Percentiles rank a stretch among this genome's conserved stretches.
These are phyloP conservation scores for Alternaria burnsii DNA, from an alignment of 2,329 filamentous ascomycete species.

Conservation along the genomic window DNA sequence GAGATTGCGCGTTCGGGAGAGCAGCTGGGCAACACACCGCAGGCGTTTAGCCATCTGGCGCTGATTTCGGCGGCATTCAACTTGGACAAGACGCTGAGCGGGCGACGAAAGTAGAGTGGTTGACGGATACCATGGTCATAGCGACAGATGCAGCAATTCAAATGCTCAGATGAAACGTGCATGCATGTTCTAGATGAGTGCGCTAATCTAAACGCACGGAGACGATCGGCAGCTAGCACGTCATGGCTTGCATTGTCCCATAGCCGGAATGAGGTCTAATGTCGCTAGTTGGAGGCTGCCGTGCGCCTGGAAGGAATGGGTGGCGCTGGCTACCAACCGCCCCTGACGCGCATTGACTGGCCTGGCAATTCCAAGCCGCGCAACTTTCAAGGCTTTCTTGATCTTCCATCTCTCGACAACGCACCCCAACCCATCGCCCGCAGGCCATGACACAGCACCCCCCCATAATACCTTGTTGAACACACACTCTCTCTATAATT, in stretches of 20 bases:
- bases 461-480: not conserved
- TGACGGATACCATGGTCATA: not conserved
- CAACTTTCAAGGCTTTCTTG: slow-evolving; percentile 16
- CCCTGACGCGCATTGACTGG: slow-evolving; percentile 24
- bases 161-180: slow-evolving; percentile 1
- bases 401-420: slow-evolving; percentile 4
- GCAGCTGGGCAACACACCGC: slow-evolving; percentile 80
- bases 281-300: slow-evolving; percentile 14
- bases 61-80: slow-evolving; percentile 82
- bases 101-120: slow-evolving; percentile 8
- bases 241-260: slow-evolving; percentile 20
- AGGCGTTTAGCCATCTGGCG: slow-evolving; percentile 80
- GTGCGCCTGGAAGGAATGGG: slow-evolving; percentile 18
- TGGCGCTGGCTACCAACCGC: slow-evolving; percentile 16
- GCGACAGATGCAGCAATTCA: slow-evolving; percentile 1
- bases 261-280: slow-evolving; percentile 13
- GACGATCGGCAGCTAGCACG: slow-evolving; percentile 16
- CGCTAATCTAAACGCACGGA: slow-evolving; percentile 12
- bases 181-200: slow-evolving; percentile 12
- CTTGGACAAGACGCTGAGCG: slow-evolving; percentile 62
- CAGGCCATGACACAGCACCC: slow-evolving; percentile 14
- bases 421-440: slow-evolving; percentile 6
- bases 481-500: slow-evolving; percentile 5
- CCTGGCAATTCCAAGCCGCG: slow-evolving; percentile 8
- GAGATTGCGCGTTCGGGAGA: slow-evolving; percentile 79